phyloP scores from a whole-genome alignment of 345 rosid genomes.

The Salix arbutifolia region DNA sequence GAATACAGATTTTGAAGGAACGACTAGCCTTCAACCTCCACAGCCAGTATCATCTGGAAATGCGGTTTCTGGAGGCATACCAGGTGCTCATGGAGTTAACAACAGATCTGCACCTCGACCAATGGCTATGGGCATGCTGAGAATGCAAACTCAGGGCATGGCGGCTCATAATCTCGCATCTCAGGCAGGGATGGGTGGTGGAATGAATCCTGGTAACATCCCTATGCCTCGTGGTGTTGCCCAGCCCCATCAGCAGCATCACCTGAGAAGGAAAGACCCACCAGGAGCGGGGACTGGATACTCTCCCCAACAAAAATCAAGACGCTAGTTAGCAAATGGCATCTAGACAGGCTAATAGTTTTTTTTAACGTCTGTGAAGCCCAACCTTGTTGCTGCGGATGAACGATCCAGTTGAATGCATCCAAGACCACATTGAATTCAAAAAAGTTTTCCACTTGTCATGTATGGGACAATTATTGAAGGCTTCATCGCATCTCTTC shows the following conservation, averaged over 20 bases:
- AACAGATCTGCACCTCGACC: conserved; percentile 66
- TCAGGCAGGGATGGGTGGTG: conserved; percentile 59
- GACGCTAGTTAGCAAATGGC: conserved; percentile 49
- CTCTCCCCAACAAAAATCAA: conserved; percentile 78
- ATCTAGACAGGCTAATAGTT: background rate
- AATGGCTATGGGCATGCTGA: conserved; percentile 63
- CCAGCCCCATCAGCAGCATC: conserved; percentile 70
- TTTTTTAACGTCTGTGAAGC: background rate
- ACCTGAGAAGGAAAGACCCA: conserved; percentile 79
- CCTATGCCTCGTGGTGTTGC: conserved; percentile 71
- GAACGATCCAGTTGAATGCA: background rate
- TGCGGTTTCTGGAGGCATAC: conserved; percentile 46
- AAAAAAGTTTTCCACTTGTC: background rate
- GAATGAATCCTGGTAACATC: conserved; percentile 71
- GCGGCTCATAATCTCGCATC: conserved; percentile 54
- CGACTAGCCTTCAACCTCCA: conserved; percentile 77
- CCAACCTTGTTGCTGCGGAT: background rate
- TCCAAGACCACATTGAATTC: background rate
- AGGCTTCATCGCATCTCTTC: background rate
- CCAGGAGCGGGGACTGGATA: conserved; percentile 75
- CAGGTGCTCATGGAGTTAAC: conserved; percentile 56
- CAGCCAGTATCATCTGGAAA: conserved; percentile 67
- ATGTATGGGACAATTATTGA: background rate
- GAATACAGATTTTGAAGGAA: conserved; percentile 91
- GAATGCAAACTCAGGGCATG: conserved; percentile 79